Base-by-base conservation (phyloP, 192 early-diverging fungal species). In the Linnemannia elongata region DNA sequence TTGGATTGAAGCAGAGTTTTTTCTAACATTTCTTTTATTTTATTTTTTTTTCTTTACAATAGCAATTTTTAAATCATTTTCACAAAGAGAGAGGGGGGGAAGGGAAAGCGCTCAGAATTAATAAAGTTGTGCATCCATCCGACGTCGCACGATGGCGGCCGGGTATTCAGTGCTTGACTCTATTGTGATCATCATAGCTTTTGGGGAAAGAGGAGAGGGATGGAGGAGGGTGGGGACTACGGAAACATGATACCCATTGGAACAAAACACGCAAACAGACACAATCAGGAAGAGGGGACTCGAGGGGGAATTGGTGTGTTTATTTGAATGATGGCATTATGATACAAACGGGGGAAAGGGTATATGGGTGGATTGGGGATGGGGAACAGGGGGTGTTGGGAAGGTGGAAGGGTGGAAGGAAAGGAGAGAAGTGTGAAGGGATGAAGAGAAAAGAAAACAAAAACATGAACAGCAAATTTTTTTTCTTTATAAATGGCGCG, bases 131-230 rank as follows among this genome's bases (percentile, higher is more conserved):
- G 17, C 83, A 85, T 85, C 83, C 83, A 85, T 85, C 83, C 83
- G 83, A 85, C 83, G 54, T 85, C 83, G 83, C 83, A 85, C 83
- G 83, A 77, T 85, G 83, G 83, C 83, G 83, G 83, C 83, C 83
- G 83, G 83, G 83, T 85, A 85, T 85, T 85, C 83, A 85, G 83
- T 85, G 83, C 83, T 85, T 85, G 83, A 85, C 83, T 85, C 83
- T 85, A 85, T 85, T 54, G 68, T 75, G 74, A 85, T 85, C 83
- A 85, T 85, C 83, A 85, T 85, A 55, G 83, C 83, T 85, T 68
- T 42, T 63, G 44, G 55, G 13, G 44, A 69, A 13, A 63, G 10
- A 44, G 74, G 47, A 63, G 8, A 80, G 35, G 68, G 73, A 47
- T 20, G 47, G 17, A 17, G 27, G 45, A 52, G 12, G 42, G 20